phyloP scores from a whole-genome alignment of 257 asterid species.

The Avicennia marina region DNA sequence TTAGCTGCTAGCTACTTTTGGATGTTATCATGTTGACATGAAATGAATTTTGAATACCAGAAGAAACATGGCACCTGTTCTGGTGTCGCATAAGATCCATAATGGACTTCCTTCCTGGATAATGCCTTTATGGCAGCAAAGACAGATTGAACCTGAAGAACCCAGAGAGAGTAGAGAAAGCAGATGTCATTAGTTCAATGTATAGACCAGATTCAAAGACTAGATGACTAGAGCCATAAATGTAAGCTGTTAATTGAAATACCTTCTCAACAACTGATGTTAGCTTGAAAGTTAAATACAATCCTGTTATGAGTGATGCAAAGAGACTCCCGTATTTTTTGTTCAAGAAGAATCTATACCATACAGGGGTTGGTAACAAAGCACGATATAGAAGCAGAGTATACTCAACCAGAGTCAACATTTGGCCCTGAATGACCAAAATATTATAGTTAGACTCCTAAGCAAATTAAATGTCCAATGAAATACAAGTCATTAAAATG shows the following conservation, averaged over 20 bases:
- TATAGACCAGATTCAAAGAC: slow-evolving; percentile 5
- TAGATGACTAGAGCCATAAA: not conserved
- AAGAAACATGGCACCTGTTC: slow-evolving; percentile 49
- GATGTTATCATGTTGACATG: not conserved
- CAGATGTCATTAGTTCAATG: not conserved
- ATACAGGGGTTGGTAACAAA: slow-evolving; percentile 73
- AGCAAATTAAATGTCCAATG: not conserved
- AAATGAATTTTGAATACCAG: not conserved
- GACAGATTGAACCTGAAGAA: slow-evolving; percentile 55
- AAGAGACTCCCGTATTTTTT: slow-evolving; percentile 82
- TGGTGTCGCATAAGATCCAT: slow-evolving; percentile 65
- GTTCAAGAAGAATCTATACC: slow-evolving; percentile 87
- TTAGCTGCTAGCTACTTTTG: no score
- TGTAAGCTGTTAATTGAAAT: not conserved
- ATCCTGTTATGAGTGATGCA: slow-evolving; percentile 69
- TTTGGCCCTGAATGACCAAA: slow-evolving; percentile 58
- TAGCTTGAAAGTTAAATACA: slow-evolving; percentile 79
- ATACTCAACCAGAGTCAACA: slow-evolving; percentile 77
- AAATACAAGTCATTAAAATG: not conserved
- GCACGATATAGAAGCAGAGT: slow-evolving; percentile 70
- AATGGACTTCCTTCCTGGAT: slow-evolving; percentile 55
- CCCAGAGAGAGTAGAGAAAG: not conserved
- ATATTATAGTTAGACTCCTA: slow-evolving; percentile 5
- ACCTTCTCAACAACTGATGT: slow-evolving; percentile 80
- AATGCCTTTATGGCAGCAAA: slow-evolving; percentile 58